Evolutionary conservation across 2,329 filamentous ascomycete genomes (phyloP).

Genomic region (Fusarium solani-melongenae): DNA sequence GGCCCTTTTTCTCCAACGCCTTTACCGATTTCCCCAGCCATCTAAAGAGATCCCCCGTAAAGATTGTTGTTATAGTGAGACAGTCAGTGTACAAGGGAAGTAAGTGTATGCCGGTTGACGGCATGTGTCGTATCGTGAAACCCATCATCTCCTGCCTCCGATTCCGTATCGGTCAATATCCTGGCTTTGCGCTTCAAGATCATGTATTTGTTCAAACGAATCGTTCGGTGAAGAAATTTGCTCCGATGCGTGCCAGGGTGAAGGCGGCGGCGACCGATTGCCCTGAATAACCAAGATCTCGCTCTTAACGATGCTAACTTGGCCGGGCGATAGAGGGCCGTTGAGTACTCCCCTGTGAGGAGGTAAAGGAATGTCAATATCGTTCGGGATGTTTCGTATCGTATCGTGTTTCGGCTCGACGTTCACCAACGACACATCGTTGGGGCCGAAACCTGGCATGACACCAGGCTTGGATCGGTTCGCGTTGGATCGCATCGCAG

Average conservation of each 20-base stretch:
- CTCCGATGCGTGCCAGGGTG: slow-evolving; percentile 33
- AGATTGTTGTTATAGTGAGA: neutral
- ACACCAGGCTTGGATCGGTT: slow-evolving; percentile 25
- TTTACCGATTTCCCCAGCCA: neutral
- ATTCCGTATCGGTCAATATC: slow-evolving; percentile 36
- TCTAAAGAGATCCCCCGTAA: neutral
- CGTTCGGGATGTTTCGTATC: slow-evolving; percentile 6
- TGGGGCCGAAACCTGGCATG: slow-evolving; percentile 46
- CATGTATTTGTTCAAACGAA: slow-evolving; percentile 45
- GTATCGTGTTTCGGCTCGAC: slow-evolving; percentile 33
- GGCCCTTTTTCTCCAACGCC: slow-evolving; percentile 8
- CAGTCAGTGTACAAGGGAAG: slow-evolving; percentile 2
- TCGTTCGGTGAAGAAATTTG: slow-evolving; percentile 27
- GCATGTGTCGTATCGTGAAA: slow-evolving; percentile 11
- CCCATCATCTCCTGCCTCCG: slow-evolving; percentile 9
- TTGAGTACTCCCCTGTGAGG: slow-evolving; percentile 32
- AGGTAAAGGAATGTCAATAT: slow-evolving; percentile 33
- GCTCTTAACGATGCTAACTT: slow-evolving; percentile 44
- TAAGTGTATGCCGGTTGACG: neutral
- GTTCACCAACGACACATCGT: slow-evolving; percentile 51
- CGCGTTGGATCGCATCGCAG: slow-evolving; percentile 38
- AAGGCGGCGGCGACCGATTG: slow-evolving; percentile 36
- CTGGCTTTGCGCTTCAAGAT: slow-evolving; percentile 48
- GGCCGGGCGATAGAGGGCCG: slow-evolving; percentile 22
- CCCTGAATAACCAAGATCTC: slow-evolving; percentile 53